Evolutionary conservation across 495 filamentous ascomycete species (phyloP).

Genomic region (Penicillium argentinense): DNA sequence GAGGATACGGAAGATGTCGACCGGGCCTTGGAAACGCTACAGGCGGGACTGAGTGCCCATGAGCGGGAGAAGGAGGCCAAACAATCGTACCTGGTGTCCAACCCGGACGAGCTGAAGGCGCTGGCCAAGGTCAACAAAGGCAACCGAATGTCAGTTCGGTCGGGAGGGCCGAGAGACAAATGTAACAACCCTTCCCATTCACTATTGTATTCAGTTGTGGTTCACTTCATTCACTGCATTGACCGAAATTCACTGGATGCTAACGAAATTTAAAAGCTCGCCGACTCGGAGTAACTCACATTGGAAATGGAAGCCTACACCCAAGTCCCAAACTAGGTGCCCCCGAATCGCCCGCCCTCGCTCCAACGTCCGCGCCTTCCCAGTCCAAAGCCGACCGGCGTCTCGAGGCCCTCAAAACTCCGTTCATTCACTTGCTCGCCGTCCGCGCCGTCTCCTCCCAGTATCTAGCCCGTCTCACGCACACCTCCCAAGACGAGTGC

Average conservation of each 20-base stretch:
- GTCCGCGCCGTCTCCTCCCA: slow-evolving; percentile 57
- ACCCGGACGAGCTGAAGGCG: slow-evolving; percentile 37
- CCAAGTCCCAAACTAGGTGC: slow-evolving; percentile 62
- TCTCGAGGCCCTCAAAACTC: slow-evolving; percentile 50
- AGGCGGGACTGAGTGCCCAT: slow-evolving; percentile 49
- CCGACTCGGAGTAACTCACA: neutral
- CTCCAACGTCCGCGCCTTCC: slow-evolving; percentile 51
- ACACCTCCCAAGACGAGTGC: slow-evolving; percentile 57
- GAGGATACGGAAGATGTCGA: slow-evolving; percentile 52
- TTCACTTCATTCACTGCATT: neutral
- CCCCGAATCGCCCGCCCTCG: slow-evolving; percentile 41
- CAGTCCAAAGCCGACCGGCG: slow-evolving; percentile 54
- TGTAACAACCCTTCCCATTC: too few relatives aligned
- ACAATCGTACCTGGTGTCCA: slow-evolving; percentile 46
- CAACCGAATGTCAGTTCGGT: slow-evolving; percentile 1
- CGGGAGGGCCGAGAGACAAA: slow-evolving; percentile 31
- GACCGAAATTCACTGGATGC: neutral
- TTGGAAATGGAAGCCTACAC: neutral
- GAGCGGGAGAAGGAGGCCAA: slow-evolving; percentile 55
- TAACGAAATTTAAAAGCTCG: neutral
- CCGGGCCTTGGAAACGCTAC: slow-evolving; percentile 56
- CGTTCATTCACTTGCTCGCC: slow-evolving; percentile 75
- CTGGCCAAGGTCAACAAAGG: slow-evolving; percentile 15
- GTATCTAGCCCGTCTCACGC: slow-evolving; percentile 56
- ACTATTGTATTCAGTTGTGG: too few relatives aligned